Evolutionary conservation across 2,329 filamentous ascomycete species (phyloP).

Genomic region (Coniosporium tulheliwenetii): DNA sequence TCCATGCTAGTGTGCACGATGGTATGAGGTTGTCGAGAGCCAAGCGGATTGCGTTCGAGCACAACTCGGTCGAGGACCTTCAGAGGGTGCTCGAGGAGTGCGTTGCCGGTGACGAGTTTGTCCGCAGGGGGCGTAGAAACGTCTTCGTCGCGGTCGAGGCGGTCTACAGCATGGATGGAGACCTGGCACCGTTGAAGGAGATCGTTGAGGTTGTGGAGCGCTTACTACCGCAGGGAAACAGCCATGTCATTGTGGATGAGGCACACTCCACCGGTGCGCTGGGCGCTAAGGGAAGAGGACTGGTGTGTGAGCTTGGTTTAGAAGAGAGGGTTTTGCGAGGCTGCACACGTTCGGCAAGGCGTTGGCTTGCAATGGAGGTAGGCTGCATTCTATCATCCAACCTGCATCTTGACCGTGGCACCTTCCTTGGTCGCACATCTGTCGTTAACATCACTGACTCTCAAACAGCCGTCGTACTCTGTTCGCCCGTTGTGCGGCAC

Average conservation of each 20-base stretch:
- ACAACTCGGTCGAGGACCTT: constrained; percentile 34
- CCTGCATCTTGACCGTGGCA: background rate
- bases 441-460: too few species aligned
- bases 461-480: constrained; percentile 42
- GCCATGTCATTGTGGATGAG: constrained; percentile 50
- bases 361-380: constrained; percentile 54
- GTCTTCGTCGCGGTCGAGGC: constrained; percentile 21
- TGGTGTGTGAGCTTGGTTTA: constrained; percentile 41
- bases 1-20: constrained; percentile 67
- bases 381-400: constrained; percentile 9
- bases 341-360: constrained; percentile 55
- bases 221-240: constrained; percentile 41
- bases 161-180: constrained; percentile 69
- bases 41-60: constrained; percentile 34
- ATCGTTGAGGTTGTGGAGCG: constrained; percentile 43
- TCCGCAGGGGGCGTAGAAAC: constrained; percentile 14
- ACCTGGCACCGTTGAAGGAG: constrained; percentile 46
- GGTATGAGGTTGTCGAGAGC: constrained; percentile 51
- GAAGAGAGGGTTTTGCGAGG: constrained; percentile 39
- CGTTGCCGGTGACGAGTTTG: constrained; percentile 12
- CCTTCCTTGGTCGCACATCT: too few species aligned
- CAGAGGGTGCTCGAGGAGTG: constrained; percentile 12
- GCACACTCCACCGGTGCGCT: constrained; percentile 50
- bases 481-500: constrained; percentile 39
- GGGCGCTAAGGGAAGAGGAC: constrained; percentile 38